phyloP scores from a whole-genome alignment of 2,329 filamentous ascomycete genomes.

The Didymella arachidicola region DNA sequence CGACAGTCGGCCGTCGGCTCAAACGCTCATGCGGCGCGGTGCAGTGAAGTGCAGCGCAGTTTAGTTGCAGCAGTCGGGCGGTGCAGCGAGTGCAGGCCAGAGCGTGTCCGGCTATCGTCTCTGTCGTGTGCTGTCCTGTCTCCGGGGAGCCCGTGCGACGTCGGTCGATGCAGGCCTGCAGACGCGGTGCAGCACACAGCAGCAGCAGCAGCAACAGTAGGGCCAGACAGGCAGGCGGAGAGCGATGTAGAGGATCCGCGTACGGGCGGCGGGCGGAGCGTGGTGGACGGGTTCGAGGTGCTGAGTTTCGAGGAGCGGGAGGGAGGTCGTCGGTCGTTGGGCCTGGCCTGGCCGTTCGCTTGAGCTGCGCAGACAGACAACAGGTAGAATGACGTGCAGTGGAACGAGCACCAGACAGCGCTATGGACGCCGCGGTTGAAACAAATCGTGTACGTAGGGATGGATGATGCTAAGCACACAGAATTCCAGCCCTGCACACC shows the following conservation, averaged over 20 bases:
- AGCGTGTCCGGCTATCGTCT: slow-evolving; percentile 22
- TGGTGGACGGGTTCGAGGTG: slow-evolving; percentile 32
- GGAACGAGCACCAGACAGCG: slow-evolving; percentile 3
- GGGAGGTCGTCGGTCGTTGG: slow-evolving; percentile 27
- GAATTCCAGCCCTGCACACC: background rate
- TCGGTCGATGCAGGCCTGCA: slow-evolving; percentile 26
- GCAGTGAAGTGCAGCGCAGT: background rate
- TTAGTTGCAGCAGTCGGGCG: slow-evolving; percentile 15
- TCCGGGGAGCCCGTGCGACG: slow-evolving; percentile 45
- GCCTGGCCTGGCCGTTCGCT: slow-evolving; percentile 29
- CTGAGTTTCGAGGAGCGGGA: slow-evolving; percentile 36
- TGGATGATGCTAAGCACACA: background rate
- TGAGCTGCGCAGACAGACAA: slow-evolving; percentile 9
- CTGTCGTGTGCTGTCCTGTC: slow-evolving; percentile 46
- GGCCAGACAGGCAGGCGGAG: slow-evolving; percentile 20
- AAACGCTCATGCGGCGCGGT: slow-evolving; percentile 41
- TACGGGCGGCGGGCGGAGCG: slow-evolving; percentile 31
- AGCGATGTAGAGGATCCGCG: slow-evolving; percentile 24
- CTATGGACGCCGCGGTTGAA: background rate
- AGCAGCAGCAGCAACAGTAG: slow-evolving; percentile 21
- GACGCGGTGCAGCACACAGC: slow-evolving; percentile 20
- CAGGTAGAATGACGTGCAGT: slow-evolving; percentile 13
- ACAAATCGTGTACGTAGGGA: background rate
- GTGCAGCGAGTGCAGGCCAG: slow-evolving; percentile 22
- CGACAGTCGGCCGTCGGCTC: slow-evolving; percentile 22